A percentile compares a stretch with the other conserved stretches of the same genome.
Evolutionary conservation across 805 yeast species (phyloP).

Genomic region (Nakazawaea populi): DNA sequence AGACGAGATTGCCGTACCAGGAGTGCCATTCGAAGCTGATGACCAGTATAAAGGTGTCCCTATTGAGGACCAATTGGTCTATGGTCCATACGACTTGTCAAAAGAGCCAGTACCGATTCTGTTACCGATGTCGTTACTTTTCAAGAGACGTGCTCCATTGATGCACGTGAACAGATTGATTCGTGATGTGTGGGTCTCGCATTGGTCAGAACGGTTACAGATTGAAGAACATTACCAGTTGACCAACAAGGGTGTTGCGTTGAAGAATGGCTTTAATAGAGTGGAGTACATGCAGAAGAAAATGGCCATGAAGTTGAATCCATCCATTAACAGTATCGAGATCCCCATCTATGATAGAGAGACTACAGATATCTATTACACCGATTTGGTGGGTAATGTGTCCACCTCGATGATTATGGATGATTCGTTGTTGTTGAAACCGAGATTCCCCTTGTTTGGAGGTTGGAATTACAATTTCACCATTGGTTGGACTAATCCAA

Average conservation of each 20-base stretch:
- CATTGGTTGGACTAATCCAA: constrained; percentile 78
- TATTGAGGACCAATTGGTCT: constrained; percentile 37
- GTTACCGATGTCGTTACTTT: constrained; percentile 49
- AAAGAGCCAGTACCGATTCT: constrained; percentile 38
- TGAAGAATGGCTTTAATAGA: constrained; percentile 72
- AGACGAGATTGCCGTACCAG: constrained; percentile 10
- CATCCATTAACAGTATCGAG: constrained; percentile 58
- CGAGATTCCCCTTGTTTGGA: constrained; percentile 93
- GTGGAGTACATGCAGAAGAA: constrained; percentile 65
- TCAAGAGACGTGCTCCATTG: constrained; percentile 61
- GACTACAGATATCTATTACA: constrained; percentile 66
- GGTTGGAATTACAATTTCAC: constrained; percentile 96
- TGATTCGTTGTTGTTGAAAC: constrained; percentile 54
- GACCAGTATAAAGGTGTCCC: constrained; percentile 8
- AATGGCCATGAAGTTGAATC: constrained; percentile 42
- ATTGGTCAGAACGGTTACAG: constrained; percentile 65
- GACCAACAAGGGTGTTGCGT: constrained; percentile 66
- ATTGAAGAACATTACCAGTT: constrained; percentile 85
- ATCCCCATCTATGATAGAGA: constrained; percentile 40
- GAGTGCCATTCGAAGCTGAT: background rate
- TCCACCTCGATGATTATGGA: constrained; percentile 56
- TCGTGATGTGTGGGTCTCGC: constrained; percentile 86
- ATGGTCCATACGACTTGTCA: constrained; percentile 44
- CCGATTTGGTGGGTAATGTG: constrained; percentile 91
- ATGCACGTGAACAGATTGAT: constrained; percentile 52